Evolutionary conservation across 164 flowering plant species (phyloP).

Genomic region (Kingdonia uniflora): DNA sequence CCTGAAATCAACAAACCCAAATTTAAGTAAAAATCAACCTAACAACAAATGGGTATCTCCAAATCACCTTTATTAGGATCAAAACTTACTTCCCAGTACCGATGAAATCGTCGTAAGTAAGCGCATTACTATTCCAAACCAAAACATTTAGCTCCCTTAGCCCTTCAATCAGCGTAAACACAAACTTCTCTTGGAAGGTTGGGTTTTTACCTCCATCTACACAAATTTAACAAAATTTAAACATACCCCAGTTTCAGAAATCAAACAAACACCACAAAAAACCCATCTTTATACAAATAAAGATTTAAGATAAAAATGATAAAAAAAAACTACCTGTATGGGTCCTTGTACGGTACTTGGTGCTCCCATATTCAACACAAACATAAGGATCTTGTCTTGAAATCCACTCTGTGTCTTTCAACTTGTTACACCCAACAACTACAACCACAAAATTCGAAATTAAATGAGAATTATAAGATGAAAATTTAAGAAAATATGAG

Average conservation of each 20-base stretch:
- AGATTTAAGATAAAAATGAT: neutral
- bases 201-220: constrained; percentile 84
- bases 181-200: constrained; percentile 75
- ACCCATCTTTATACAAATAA: neutral
- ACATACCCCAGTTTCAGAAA: neutral
- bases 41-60: neutral
- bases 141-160: constrained; percentile 46
- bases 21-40: neutral
- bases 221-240: neutral
- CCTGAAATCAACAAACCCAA: constrained; percentile 25
- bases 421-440: constrained; percentile 70
- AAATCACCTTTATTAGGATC: neutral
- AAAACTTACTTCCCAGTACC: constrained; percentile 68
- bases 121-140: constrained; percentile 88
- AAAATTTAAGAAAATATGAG: neutral
- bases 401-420: constrained; percentile 93
- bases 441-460: neutral
- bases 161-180: constrained; percentile 63
- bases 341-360: constrained; percentile 67
- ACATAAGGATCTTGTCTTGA: constrained; percentile 96
- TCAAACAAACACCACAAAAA: neutral
- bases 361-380: constrained; percentile 63
- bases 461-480: neutral
- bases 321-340: constrained; percentile 46
- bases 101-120: constrained; percentile 62